Evolutionary conservation across 2,329 filamentous ascomycete genomes (phyloP).

Genomic region (Penicillium sp.): DNA sequence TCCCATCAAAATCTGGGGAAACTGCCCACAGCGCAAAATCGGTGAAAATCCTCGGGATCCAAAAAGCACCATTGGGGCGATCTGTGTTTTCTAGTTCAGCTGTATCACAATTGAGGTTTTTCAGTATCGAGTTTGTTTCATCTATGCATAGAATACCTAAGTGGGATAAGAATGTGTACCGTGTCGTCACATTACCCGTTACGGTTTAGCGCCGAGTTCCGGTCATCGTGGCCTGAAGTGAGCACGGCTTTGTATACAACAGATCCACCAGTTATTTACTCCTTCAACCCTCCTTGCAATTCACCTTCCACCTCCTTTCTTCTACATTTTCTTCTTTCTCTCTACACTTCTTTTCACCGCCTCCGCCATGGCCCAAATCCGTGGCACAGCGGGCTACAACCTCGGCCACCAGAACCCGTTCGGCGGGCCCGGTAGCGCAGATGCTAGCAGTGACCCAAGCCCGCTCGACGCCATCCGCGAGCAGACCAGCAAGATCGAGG

Average conservation of each 20-base stretch:
- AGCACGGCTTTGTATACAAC: slow-evolving; percentile 22
- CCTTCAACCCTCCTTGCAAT: slow-evolving; percentile 3
- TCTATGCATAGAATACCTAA: slow-evolving; percentile 6
- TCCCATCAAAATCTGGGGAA: background rate
- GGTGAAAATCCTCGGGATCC: slow-evolving; percentile 8
- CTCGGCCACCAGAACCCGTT: slow-evolving; percentile 74
- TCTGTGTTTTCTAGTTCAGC: slow-evolving; percentile 7
- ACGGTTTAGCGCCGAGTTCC: slow-evolving; percentile 33
- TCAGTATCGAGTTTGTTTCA: background rate
- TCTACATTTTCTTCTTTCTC: slow-evolving; percentile 4
- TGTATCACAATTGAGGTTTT: slow-evolving; percentile 18
- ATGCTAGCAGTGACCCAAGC: slow-evolving; percentile 67
- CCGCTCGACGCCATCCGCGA: slow-evolving; percentile 85
- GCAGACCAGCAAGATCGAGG: slow-evolving; percentile 98
- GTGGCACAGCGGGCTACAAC: slow-evolving; percentile 78
- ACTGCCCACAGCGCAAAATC: slow-evolving; percentile 9
- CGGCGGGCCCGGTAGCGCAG: slow-evolving; percentile 58
- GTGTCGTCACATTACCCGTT: slow-evolving; percentile 33
- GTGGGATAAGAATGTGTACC: slow-evolving; percentile 8
- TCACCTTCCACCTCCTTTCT: slow-evolving; percentile 1
- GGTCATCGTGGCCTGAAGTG: slow-evolving; percentile 45
- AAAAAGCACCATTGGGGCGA: slow-evolving; percentile 16
- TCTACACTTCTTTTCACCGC: slow-evolving; percentile 6
- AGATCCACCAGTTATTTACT: slow-evolving; percentile 22
- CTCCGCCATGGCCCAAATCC: slow-evolving; percentile 51